Evolutionary conservation across 768 basidiomycete genomes (phyloP), one percentile per base, ranked within the genome.

Genomic region (Pleurotus eryngii): DNA sequence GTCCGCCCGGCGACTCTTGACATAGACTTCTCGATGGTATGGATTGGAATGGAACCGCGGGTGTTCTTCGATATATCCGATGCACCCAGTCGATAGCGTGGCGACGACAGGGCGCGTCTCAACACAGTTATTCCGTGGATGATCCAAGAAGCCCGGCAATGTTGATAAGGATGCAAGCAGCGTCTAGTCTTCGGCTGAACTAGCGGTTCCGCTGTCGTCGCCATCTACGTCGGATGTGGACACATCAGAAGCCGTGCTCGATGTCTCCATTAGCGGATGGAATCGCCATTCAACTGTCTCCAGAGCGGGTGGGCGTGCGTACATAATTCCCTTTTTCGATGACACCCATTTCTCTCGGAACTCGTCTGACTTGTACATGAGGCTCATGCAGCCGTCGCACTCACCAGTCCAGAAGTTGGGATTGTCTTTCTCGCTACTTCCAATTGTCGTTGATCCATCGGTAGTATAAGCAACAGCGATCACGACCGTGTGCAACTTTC

Each of bases 211-310:
- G 43, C 49, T 30, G 39, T 54, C 51, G 20, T 40, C 51, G 27
- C 49, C 49, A 35, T 35, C 49, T 37, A 39, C 17, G 15, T 53
- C 51, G 37, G 51, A 54, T 11, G 51, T 54, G 35, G 51, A 54
- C 22, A 54, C 51, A 54, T 54, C 35, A 54, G 51, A 54, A 54
- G 51, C 51, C 5, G 51, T 54, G 39, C 51, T 54, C 27, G 51
- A 54, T 26, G 51, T 42, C 22, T 54, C 51, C 18, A 42, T 38
- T 11, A 54, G n/a, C 37, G 51, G n/a, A 15, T 54, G 39, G 26
- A 54, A 42, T 39, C 42, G 38, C 51, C 51, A 54, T 26, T 54
- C 51, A 39, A 54, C 51, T 40, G 51, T 54, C 39, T 54, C 39
- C 2, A 54, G 51, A n/a, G 51, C 51, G 27, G 51, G 51, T 17